Conservation (phyloP, 176 grass and related monocot species). For the Avena atlantica region DNA sequence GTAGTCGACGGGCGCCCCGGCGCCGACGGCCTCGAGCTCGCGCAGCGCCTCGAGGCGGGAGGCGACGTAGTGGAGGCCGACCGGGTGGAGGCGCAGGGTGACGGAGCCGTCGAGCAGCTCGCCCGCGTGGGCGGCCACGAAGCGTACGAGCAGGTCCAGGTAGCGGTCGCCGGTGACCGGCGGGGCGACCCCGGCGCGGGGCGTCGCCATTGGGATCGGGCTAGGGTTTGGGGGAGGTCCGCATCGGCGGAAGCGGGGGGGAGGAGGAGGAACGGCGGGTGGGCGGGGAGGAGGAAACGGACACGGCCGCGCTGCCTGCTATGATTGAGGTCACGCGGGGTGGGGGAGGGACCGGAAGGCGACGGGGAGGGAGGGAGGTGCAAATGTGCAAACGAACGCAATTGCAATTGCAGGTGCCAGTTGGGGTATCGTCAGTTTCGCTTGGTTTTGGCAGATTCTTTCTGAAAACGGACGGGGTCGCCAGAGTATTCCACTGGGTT, state of each 20-base stretch:
- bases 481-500: not conserved
- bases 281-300: slow-evolving; percentile 43
- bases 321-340: slow-evolving; percentile 55
- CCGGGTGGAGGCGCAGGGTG: slow-evolving; percentile 86
- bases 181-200: slow-evolving; percentile 42
- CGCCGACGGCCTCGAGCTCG: slow-evolving; percentile 89
- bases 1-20: slow-evolving; percentile 94
- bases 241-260: slow-evolving; percentile 37
- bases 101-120: slow-evolving; percentile 81
- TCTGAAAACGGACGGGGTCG: not conserved
- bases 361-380: not conserved
- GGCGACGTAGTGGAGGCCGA: slow-evolving; percentile 92
- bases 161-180: slow-evolving; percentile 85
- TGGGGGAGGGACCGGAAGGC: slow-evolving; percentile 35
- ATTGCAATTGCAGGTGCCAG: not conserved
- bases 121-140: slow-evolving; percentile 62
- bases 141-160: slow-evolving; percentile 79
- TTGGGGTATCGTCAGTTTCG: slow-evolving; percentile 29
- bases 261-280: slow-evolving; percentile 26
- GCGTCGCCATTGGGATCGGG: slow-evolving; percentile 46
- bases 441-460: not conserved
- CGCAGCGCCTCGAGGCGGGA: slow-evolving; percentile 89
- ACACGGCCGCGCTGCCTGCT: slow-evolving; percentile 43
- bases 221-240: slow-evolving; percentile 51
- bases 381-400: slow-evolving; percentile 31